Evolutionary conservation across 257 asterid genomes (phyloP), one percentile per base, ranked within the genome.

Genomic region (Jacaranda copaia): DNA sequence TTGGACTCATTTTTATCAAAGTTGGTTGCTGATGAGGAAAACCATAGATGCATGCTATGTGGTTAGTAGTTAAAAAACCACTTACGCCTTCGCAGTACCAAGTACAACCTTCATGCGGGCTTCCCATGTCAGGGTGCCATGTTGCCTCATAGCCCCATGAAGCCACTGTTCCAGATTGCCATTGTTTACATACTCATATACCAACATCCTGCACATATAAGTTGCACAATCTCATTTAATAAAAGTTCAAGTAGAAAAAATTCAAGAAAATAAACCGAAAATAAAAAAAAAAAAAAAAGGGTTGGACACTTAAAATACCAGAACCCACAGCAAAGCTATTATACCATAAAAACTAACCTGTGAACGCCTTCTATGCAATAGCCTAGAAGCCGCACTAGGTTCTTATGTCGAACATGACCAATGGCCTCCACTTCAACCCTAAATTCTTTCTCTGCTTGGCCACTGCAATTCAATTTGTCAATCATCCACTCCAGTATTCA

Each of bases 111-210:
- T 95, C 90, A 95, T 86, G 0, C 99, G 96, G 52, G 97, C 94
- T 82, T 95, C 98, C 99, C 99, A 95, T 67, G 96, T 89, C 68
- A 95, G 86, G 56, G 86, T 87, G 13, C 99, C 97, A 14, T 87
- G 84, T 68, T 91, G 96, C 80, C 92, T 84, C 97, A 93, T 91
- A 58, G 96, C 92, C 74, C 98, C 99, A 76, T 93, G 99, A 84
- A 95, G 97, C 99, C 99, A 95, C 68, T 95, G 98, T 78, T 95
- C 99, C 68, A 95, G 86, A 83, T 95, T 95, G 68, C 99, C 99
- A 11, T 93, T 95, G 86, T 89, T 93, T 58, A 95, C 98, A 72
- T 91, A 95, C 83, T 95, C 99, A 32, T 95, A 95, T 25, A 93
- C 99, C 90, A 95, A 73, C 98, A 95, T 91, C 86, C 99, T 95